These are phyloP conservation scores for Clathrospora elynae DNA, from an alignment of 2,329 filamentous ascomycete genomes.

Conservation along the genomic window DNA sequence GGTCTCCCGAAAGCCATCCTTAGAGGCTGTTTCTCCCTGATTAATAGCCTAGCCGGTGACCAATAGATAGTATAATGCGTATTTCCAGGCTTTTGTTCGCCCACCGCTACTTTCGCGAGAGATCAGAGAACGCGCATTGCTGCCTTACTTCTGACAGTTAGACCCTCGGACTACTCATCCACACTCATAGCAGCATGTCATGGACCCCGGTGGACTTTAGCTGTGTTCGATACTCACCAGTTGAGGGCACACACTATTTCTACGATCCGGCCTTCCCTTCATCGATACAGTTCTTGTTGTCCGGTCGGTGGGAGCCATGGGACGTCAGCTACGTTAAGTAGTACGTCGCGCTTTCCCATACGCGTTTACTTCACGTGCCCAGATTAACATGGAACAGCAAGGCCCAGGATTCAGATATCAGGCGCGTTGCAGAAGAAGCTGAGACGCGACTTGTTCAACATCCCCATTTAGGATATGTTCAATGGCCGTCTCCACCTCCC, in stretches of 20 bases:
- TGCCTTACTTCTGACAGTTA: conserved; percentile 7
- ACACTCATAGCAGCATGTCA: conserved; percentile 33
- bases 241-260: conserved; percentile 41
- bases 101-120: conserved; percentile 18
- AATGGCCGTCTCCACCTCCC: conserved; percentile 29
- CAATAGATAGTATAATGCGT: conserved; percentile 20
- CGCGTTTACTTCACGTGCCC: neutral
- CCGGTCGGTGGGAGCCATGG: conserved; percentile 40
- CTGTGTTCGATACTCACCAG: conserved; percentile 35
- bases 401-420: conserved; percentile 37
- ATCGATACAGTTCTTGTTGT: conserved; percentile 39
- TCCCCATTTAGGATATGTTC: conserved; percentile 24
- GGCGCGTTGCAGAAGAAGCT: conserved; percentile 36
- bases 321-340: conserved; percentile 39
- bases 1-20: conserved; percentile 10
- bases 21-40: conserved; percentile 15
- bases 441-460: conserved; percentile 28
- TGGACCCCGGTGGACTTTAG: conserved; percentile 35
- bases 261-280: conserved; percentile 35
- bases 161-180: conserved; percentile 4
- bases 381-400: conserved; percentile 25
- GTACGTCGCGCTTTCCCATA: conserved; percentile 22
- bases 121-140: conserved; percentile 9
- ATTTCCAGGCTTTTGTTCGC: conserved; percentile 17
- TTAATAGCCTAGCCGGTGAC: conserved; percentile 19